Evolutionary conservation across 768 basidiomycete genomes (phyloP).

Genomic region (Mycena galopus): DNA sequence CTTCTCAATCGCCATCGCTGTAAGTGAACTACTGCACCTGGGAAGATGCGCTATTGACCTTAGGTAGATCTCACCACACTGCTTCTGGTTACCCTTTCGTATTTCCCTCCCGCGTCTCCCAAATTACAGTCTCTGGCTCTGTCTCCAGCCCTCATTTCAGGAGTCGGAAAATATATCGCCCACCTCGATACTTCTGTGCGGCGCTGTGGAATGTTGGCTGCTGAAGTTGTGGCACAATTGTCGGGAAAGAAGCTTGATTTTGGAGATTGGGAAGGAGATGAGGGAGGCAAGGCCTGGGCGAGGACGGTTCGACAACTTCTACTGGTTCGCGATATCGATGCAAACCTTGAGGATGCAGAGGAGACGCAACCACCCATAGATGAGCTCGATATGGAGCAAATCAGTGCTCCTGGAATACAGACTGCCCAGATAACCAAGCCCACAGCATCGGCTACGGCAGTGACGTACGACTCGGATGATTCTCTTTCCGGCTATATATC

Average conservation of each 20-base stretch:
- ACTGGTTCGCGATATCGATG: slow-evolving; percentile 65
- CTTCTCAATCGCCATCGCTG: slow-evolving; percentile 81
- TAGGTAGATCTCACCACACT: slow-evolving; percentile 79
- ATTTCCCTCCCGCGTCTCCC: slow-evolving; percentile 67
- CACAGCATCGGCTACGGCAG: slow-evolving; percentile 38
- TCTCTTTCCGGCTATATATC: slow-evolving; percentile 88
- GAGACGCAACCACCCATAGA: slow-evolving; percentile 17
- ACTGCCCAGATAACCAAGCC: slow-evolving; percentile 33
- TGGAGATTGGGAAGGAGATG: slow-evolving; percentile 86
- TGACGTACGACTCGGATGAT: slow-evolving; percentile 82
- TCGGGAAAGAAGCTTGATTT: slow-evolving; percentile 81
- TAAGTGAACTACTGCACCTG: slow-evolving; percentile 52
- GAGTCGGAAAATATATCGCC: slow-evolving; percentile 80
- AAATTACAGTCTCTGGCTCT: slow-evolving; percentile 60
- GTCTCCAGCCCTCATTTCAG: slow-evolving; percentile 73
- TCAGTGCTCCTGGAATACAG: slow-evolving; percentile 18
- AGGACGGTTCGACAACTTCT: slow-evolving; percentile 69
- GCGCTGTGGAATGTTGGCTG: slow-evolving; percentile 92
- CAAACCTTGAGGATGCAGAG: slow-evolving; percentile 44
- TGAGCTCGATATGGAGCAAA: slow-evolving; percentile 23
- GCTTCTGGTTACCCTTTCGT: slow-evolving; percentile 73
- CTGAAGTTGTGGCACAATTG: slow-evolving; percentile 79
- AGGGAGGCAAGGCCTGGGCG: slow-evolving; percentile 74
- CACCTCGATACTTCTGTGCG: slow-evolving; percentile 84
- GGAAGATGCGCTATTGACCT: slow-evolving; percentile 10